Evolutionary conservation across 768 basidiomycete species (phyloP).

Genomic region (Lactifluus hygrophoroides): DNA sequence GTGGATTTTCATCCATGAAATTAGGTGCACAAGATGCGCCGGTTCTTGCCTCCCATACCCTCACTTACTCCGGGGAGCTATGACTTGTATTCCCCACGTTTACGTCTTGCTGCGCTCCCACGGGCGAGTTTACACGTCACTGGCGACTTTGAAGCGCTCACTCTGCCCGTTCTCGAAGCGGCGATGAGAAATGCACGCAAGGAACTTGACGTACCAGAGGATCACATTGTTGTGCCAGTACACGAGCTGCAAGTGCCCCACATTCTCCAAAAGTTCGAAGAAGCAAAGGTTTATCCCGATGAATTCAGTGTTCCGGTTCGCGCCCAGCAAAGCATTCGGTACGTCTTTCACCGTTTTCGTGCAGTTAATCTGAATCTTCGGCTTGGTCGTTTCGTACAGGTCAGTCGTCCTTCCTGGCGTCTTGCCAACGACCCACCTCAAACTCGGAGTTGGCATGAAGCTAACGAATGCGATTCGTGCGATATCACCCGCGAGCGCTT

Average conservation of each 20-base stretch:
- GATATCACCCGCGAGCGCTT: conserved; percentile 51
- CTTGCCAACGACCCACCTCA: conserved; percentile 40
- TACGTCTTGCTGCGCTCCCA: conserved; percentile 42
- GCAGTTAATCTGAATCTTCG: neutral
- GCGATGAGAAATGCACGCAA: conserved; percentile 33
- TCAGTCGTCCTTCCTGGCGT: conserved; percentile 46
- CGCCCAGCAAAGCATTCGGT: conserved; percentile 51
- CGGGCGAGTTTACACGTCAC: conserved; percentile 37
- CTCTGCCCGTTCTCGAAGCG: conserved; percentile 33
- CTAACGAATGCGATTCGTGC: conserved; percentile 51
- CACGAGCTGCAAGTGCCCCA: conserved; percentile 48
- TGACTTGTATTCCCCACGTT: conserved; percentile 40
- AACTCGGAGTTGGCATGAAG: conserved; percentile 47
- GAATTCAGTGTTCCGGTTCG: conserved; percentile 36
- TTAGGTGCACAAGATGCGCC: conserved; percentile 52
- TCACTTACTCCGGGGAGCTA: conserved; percentile 39
- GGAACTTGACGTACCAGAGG: conserved; percentile 28
- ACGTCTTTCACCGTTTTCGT: neutral
- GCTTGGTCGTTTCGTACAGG: conserved; percentile 24
- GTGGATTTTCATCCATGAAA: neutral
- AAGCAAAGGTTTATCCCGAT: conserved; percentile 35
- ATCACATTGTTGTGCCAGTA: conserved; percentile 39
- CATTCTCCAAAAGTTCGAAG: conserved; percentile 42
- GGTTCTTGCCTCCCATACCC: conserved; percentile 42
- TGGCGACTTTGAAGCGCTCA: conserved; percentile 41